phyloP scores from a whole-genome alignment of 768 basidiomycete species.

The Chalciporus sphaerocephalus region DNA sequence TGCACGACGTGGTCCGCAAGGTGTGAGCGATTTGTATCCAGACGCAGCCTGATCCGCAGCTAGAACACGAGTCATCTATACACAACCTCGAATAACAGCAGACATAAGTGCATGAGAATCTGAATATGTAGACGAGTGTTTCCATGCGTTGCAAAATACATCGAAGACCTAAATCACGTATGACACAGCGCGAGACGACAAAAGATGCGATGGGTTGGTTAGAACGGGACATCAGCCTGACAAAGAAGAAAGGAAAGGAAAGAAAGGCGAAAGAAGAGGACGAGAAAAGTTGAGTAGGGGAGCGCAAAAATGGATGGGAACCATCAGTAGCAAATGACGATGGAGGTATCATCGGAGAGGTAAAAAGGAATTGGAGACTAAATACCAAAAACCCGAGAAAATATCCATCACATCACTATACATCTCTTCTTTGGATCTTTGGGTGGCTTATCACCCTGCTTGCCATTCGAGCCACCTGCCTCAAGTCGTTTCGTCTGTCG shows the following conservation, averaged over 20 bases:
- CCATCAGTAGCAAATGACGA: constrained; percentile 28
- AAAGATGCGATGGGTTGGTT: constrained; percentile 29
- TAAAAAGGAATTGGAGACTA: constrained; percentile 67
- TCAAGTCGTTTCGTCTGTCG: constrained; percentile 60
- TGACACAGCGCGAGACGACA: constrained; percentile 37
- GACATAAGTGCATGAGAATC: constrained; percentile 2
- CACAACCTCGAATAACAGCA: neutral
- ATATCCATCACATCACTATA: constrained; percentile 73
- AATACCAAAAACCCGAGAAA: constrained; percentile 55
- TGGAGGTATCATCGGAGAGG: constrained; percentile 79
- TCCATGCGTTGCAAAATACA: constrained; percentile 38
- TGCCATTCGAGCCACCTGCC: constrained; percentile 43
- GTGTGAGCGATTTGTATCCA: neutral
- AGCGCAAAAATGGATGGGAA: constrained; percentile 23
- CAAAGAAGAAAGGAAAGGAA: constrained; percentile 15
- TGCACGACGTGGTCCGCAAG: constrained; percentile 16
- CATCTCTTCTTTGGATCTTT: constrained; percentile 56
- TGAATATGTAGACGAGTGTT: constrained; percentile 22
- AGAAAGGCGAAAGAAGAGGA: constrained; percentile 23
- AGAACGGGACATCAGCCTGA: constrained; percentile 32
- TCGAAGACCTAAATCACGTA: constrained; percentile 38
- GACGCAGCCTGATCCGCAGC: constrained; percentile 7
- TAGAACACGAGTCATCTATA: constrained; percentile 7
- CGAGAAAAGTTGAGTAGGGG: constrained; percentile 20
- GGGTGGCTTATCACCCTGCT: constrained; percentile 36